Evolutionary conservation across 2,329 filamentous ascomycete genomes (phyloP), one percentile per base, ranked within the genome.

Genomic region (Endoconidiophora laricicola): DNA sequence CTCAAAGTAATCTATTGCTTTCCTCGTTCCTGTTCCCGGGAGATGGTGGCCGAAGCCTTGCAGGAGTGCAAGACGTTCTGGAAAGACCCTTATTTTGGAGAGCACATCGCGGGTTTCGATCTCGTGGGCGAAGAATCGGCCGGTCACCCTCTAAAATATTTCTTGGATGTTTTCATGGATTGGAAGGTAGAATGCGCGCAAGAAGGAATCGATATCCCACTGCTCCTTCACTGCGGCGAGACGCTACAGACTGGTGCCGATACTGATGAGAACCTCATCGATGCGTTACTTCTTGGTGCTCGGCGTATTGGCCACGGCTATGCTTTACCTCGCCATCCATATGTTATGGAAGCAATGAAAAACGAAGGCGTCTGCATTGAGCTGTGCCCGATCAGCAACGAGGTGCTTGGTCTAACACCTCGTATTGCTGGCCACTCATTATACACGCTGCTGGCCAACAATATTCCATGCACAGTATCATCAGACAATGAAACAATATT

Each of bases 181-280:
- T 83, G 83, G 58, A 64, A 69, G 48, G 57, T 66, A 26, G 63
- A 67, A 1, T 84, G 80, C 62, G 58, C 63, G 4, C 52, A 56
- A 1, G 60, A 66, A 0, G 57, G 59, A 0, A 53, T 81, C 3
- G 68, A 77, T 0, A 81, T 86, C 2, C 82, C 82, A 0, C 84
- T 86, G 58, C 66, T 86, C 38, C 83, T 86, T 58, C 82, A 87
- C 63, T 85, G 82, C 55, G 83, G 82, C 22, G 83, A 87, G 64
- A 84, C 82, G 1, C 67, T 84, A 3, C 78, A 84, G 26, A 70
- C 73, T 6, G 81, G 80, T 37, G 72, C 70, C 22, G 73, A 77
- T 4, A 70, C 72, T 1, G 78, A 86, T 55, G 77, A 72, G 16
- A 87, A 86, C 59, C 65, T 87, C 0, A 69, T 79, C 46, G 81